Percentiles rank a stretch among this genome's conserved stretches.
phyloP scores from a whole-genome alignment of 495 filamentous ascomycete genomes.

The Aspergillus kassunensis region DNA sequence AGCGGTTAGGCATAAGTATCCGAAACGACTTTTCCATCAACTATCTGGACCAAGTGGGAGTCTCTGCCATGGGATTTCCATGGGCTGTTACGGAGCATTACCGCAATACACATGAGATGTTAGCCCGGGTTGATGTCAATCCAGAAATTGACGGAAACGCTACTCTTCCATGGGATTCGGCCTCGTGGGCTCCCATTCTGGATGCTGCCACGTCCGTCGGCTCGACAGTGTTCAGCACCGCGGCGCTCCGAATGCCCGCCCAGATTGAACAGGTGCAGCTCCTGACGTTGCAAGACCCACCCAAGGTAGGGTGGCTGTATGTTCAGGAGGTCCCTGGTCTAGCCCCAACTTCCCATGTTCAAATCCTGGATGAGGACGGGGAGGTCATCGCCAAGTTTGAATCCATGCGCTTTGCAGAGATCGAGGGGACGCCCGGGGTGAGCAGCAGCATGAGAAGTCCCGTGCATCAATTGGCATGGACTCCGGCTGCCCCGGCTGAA shows the following conservation, averaged over 20 bases:
- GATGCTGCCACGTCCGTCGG: conserved; percentile 46
- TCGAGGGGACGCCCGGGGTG: too few species aligned
- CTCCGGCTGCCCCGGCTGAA: too few species aligned
- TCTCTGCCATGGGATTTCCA: conserved; percentile 42
- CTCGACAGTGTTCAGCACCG: conserved; percentile 39
- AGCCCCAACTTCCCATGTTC: conserved; percentile 11
- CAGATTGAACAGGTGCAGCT: conserved; percentile 16
- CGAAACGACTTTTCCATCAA: conserved; percentile 31
- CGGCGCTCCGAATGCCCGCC: conserved; percentile 44
- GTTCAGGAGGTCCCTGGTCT: neutral
- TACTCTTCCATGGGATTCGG: conserved; percentile 25
- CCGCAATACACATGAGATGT: conserved; percentile 37
- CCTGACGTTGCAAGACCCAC: too few species aligned
- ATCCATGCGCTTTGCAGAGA: too few species aligned
- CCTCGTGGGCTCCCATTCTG: conserved; percentile 43
- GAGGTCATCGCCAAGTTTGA: too few species aligned
- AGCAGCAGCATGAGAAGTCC: too few species aligned
- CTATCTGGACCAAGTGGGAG: conserved; percentile 39
- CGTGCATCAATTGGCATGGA: too few species aligned
- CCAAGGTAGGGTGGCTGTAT: too few species aligned
- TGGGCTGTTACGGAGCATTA: conserved; percentile 41
- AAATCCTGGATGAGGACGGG: too few species aligned
- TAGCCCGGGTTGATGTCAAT: conserved; percentile 35
- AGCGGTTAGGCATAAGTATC: conserved; percentile 10
- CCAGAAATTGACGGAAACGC: conserved; percentile 10